These are phyloP conservation scores for Exophiala phaeomuriformis DNA, from an alignment of 2,329 filamentous ascomycete species.

Conservation along the genomic window DNA sequence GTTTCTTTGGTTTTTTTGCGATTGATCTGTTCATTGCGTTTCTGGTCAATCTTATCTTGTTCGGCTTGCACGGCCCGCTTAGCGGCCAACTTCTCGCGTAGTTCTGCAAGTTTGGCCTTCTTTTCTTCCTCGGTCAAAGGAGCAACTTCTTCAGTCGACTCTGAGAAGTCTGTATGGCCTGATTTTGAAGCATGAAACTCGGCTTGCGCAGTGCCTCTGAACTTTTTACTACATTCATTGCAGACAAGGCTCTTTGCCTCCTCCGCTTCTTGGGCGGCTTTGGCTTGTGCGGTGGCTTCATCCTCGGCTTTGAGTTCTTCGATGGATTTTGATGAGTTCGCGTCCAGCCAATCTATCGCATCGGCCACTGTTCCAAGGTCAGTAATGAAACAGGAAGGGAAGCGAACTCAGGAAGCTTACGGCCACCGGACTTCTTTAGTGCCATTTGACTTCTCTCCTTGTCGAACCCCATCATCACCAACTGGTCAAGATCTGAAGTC, in stretches of 20 bases:
- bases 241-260: constrained; percentile 76
- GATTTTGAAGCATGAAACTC: constrained; percentile 89
- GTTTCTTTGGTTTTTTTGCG: constrained; percentile 83
- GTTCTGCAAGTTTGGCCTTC: constrained; percentile 66
- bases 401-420: constrained; percentile 46
- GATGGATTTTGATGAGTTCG: constrained; percentile 78
- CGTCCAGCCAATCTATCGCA: constrained; percentile 89
- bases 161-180: constrained; percentile 82
- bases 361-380: constrained; percentile 57
- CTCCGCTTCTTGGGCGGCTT: constrained; percentile 62
- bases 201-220: constrained; percentile 71
- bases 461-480: constrained; percentile 71
- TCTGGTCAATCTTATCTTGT: constrained; percentile 71
- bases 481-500: constrained; percentile 51
- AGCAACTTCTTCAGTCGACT: constrained; percentile 86
- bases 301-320: constrained; percentile 65
- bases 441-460: constrained; percentile 73
- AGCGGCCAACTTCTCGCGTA: constrained; percentile 62
- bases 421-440: constrained; percentile 70
- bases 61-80: constrained; percentile 64
- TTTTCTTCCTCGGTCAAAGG: constrained; percentile 90
- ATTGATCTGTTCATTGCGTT: constrained; percentile 77
- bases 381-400: neutral
- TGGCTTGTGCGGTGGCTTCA: constrained; percentile 51
- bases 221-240: constrained; percentile 90